phyloP scores from a whole-genome alignment of 768 basidiomycete species.

The Xerocomus brunneocitrinus region DNA sequence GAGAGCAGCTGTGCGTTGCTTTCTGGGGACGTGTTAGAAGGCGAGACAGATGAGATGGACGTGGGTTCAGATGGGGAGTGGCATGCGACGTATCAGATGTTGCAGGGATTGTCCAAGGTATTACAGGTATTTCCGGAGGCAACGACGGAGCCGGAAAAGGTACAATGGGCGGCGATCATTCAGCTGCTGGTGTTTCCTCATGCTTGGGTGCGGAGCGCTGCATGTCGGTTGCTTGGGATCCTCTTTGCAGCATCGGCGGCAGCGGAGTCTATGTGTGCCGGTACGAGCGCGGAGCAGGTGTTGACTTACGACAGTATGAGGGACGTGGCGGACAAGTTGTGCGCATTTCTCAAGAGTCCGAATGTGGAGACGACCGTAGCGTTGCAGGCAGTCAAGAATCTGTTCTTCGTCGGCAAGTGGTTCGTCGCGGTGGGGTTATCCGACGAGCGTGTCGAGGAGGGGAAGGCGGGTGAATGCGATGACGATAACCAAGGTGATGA shows the following conservation, averaged over 20 bases:
- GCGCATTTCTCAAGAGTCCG: constrained; percentile 75
- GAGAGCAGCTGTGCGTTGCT: constrained; percentile 9
- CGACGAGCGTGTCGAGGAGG: constrained; percentile 25
- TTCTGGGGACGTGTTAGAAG: constrained; percentile 14
- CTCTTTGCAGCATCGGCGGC: constrained; percentile 56
- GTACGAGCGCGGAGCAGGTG: constrained; percentile 27
- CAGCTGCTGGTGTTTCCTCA: constrained; percentile 82
- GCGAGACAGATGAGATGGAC: constrained; percentile 35
- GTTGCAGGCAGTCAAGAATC: constrained; percentile 85
- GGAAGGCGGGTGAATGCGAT: constrained; percentile 19
- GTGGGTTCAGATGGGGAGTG: constrained; percentile 64
- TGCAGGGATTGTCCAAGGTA: constrained; percentile 63
- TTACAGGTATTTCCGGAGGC: constrained; percentile 53
- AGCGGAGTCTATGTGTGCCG: constrained; percentile 12
- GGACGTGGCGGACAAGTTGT: constrained; percentile 68
- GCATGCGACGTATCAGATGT: constrained; percentile 78
- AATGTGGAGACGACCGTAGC: constrained; percentile 69
- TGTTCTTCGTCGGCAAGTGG: constrained; percentile 89
- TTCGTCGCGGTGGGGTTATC: constrained; percentile 43
- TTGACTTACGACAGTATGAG: constrained; percentile 55
- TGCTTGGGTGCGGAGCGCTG: constrained; percentile 85
- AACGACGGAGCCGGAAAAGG: constrained; percentile 39
- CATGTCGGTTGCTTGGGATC: constrained; percentile 70
- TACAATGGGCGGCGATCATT: constrained; percentile 62
- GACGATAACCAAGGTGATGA: not conserved